These are phyloP conservation scores for Gossypium anomalum DNA, from an alignment of 345 rosid genomes.

Conservation along the genomic window DNA sequence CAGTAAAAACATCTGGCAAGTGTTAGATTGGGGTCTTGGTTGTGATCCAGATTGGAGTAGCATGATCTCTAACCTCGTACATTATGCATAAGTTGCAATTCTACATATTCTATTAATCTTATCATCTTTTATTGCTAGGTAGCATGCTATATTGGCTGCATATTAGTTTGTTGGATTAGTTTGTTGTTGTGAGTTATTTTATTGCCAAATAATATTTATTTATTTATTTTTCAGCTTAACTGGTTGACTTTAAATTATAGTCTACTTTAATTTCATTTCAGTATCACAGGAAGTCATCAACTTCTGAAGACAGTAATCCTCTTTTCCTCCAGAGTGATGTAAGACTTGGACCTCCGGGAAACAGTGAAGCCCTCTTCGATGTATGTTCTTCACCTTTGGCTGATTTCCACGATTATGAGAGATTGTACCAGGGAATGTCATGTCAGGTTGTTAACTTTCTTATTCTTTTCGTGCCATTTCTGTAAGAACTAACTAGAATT, in stretches of 20 bases:
- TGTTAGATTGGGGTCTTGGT: neutral
- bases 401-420: constrained; percentile 72
- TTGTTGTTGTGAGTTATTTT: neutral
- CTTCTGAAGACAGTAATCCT: constrained; percentile 30
- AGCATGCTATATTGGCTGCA: neutral
- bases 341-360: constrained; percentile 42
- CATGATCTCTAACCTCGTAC: neutral
- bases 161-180: neutral
- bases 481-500: neutral
- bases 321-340: constrained; percentile 44
- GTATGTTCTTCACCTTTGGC: constrained; percentile 60
- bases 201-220: constrained; percentile 3
- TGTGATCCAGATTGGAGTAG: neutral
- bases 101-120: neutral
- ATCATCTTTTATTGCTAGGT: neutral
- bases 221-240: neutral
- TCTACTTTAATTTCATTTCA: constrained; percentile 25
- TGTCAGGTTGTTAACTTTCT: constrained; percentile 55
- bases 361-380: constrained; percentile 42
- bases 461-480: neutral
- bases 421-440: constrained; percentile 46
- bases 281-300: constrained; percentile 34
- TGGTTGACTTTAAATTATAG: neutral
- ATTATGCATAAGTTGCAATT: neutral
- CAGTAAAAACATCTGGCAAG: neutral